Evolutionary conservation across 2,329 filamentous ascomycete species (phyloP), one percentile per base, ranked within the genome.

Genomic region (Penicillium sp.): DNA sequence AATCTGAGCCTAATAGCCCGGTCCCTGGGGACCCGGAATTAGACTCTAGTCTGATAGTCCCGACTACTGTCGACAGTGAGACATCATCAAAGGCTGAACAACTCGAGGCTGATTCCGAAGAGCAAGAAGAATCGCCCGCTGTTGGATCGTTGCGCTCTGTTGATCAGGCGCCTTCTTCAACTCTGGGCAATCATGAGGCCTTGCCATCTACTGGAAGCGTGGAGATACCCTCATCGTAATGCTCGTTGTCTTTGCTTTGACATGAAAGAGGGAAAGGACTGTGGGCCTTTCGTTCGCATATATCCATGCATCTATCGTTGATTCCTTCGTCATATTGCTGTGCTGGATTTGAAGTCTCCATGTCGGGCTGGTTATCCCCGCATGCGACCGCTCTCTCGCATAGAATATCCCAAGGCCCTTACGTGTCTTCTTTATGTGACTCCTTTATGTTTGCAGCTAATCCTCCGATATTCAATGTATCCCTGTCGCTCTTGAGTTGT

Each of bases 1-100:
- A 88, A 57, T 88, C 85, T 4, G 80, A 83, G 56, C 72, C 72
- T 7, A 70, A 69, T 48, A 74, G 72, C 45, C 71, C 72, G 13
- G 66, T 61, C 4, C 54, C 64, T 31, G 68, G 68, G 3, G 60
- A 66, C 9, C 25, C 47, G 25, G 52, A 57, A n/a, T 47, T 52
- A n/a, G 56, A 62, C 10, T 59, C 59, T n/a, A 44, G 13, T 27
- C 29, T 48, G 3, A 52, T 35, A 12, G 41, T 48, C 5, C 38
- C 52, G 16, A 55, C 41, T 40, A 29, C 51, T 10, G 13, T 46
- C 18, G 34, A 58, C 8, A 52, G 48, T 25, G 57, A 63, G n/a
- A 40, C 27, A 12, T 51, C 52, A 4, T 50, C 47, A 15, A 59
- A 53, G 35, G 23, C 49, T 9, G 46, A 54, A 31, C 37, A 31